phyloP scores from a whole-genome alignment of 495 filamentous ascomycete genomes.

The Tirmania nivea region DNA sequence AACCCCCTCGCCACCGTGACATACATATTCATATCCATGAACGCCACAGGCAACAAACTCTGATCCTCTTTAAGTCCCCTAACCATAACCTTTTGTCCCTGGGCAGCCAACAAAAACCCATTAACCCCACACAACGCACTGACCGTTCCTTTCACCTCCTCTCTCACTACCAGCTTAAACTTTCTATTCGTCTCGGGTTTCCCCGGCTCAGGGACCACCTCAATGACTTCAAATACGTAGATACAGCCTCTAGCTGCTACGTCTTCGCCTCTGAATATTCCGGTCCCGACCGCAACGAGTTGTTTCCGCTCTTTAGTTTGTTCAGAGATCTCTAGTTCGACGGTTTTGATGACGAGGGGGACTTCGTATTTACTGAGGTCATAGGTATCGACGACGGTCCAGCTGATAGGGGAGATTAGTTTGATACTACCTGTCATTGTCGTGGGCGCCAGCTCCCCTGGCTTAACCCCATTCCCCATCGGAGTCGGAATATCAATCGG shows the following conservation, averaged over 20 bases:
- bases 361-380: slow-evolving; percentile 49
- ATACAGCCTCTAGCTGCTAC: slow-evolving; percentile 62
- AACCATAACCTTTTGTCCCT: slow-evolving; percentile 91
- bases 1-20: slow-evolving; percentile 64
- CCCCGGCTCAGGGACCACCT: slow-evolving; percentile 73
- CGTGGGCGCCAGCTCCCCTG: slow-evolving; percentile 37
- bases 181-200: slow-evolving; percentile 63
- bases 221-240: slow-evolving; percentile 78
- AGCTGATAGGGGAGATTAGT: slow-evolving; percentile 50
- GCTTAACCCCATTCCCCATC: no score
- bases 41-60: slow-evolving; percentile 75
- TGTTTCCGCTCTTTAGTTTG: slow-evolving; percentile 63
- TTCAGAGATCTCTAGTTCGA: slow-evolving; percentile 78
- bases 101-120: slow-evolving; percentile 72
- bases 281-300: slow-evolving; percentile 67
- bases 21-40: slow-evolving; percentile 93
- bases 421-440: slow-evolving; percentile 47
- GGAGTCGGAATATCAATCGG: neutral
- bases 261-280: slow-evolving; percentile 69
- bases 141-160: slow-evolving; percentile 85
- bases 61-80: slow-evolving; percentile 88
- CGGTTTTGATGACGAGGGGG: slow-evolving; percentile 55
- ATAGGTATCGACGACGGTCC: slow-evolving; percentile 54
- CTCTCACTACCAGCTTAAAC: slow-evolving; percentile 66
- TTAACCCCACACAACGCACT: slow-evolving; percentile 80